Conservation (phyloP, 139 green algal species). For the Klebsormidium nitens region DNA sequence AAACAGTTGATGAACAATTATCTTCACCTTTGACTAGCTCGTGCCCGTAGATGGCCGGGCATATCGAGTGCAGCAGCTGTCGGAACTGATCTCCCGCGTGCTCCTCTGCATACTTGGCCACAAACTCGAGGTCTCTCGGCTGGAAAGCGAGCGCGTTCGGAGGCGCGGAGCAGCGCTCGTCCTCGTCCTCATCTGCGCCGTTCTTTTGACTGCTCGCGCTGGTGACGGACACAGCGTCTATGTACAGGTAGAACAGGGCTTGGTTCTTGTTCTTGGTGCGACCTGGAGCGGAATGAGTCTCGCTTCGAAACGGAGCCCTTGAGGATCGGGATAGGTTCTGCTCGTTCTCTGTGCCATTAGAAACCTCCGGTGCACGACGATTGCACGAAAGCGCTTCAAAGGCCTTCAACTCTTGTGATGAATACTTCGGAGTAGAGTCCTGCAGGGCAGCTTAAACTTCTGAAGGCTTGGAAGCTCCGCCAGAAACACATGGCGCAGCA, state of each 20-base stretch:
- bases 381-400: too few relatives aligned
- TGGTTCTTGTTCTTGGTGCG: constrained; percentile 38
- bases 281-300: constrained; percentile 5
- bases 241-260: constrained; percentile 80
- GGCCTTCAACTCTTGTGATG: too few relatives aligned
- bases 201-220: constrained; percentile 10
- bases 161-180: neutral
- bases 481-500: too few relatives aligned
- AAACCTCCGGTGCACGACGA: too few relatives aligned
- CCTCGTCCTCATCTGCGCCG: neutral
- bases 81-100: constrained; percentile 59
- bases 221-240: constrained; percentile 78
- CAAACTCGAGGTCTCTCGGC: constrained; percentile 69
- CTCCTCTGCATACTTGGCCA: constrained; percentile 66
- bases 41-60: constrained; percentile 82
- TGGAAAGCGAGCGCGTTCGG: neutral
- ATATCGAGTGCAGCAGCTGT: constrained; percentile 75
- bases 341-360: too few relatives aligned
- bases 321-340: too few relatives aligned
- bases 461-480: too few relatives aligned
- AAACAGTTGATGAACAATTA: too few relatives aligned
- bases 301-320: too few relatives aligned
- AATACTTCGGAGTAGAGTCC: too few relatives aligned
- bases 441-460: too few relatives aligned
- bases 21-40: constrained; percentile 82